A percentile compares a stretch with the other conserved stretches of the same genome.
Evolutionary conservation across 805 yeast species (phyloP).

Genomic region (Alloascoidea hylecoeti): DNA sequence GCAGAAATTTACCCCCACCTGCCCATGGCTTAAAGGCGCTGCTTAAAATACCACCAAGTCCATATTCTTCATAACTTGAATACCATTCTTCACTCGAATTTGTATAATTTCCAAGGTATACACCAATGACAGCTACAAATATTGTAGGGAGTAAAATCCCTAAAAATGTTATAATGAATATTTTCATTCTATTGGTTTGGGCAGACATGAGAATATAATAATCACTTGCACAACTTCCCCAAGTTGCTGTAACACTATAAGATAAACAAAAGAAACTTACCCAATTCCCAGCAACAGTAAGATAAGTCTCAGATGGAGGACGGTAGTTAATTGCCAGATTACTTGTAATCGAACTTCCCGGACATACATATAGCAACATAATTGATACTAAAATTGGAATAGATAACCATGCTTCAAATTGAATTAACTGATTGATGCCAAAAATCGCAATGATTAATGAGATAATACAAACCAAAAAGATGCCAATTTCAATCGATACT

Average conservation of each 20-base stretch:
- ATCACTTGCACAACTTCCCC: slow-evolving; percentile 84
- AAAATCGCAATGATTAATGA: slow-evolving; percentile 58
- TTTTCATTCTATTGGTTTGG: slow-evolving; percentile 35
- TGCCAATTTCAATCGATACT: slow-evolving; percentile 63
- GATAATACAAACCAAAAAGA: slow-evolving; percentile 49
- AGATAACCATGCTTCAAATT: slow-evolving; percentile 54
- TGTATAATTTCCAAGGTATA: slow-evolving; percentile 58
- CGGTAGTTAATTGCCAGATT: slow-evolving; percentile 13
- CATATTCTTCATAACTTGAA: slow-evolving; percentile 36
- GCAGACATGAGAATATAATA: slow-evolving; percentile 76
- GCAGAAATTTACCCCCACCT: slow-evolving; percentile 65
- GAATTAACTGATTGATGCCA: slow-evolving; percentile 61
- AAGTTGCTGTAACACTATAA: slow-evolving; percentile 72
- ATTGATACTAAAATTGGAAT: slow-evolving; percentile 59
- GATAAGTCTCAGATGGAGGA: slow-evolving; percentile 20
- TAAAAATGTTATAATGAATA: slow-evolving; percentile 48
- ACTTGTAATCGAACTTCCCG: slow-evolving; percentile 14
- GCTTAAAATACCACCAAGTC: slow-evolving; percentile 65
- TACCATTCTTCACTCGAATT: slow-evolving; percentile 40
- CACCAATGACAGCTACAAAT: slow-evolving; percentile 63
- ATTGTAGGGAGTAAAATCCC: slow-evolving; percentile 60
- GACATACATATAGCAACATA: slow-evolving; percentile 43
- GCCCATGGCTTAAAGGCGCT: slow-evolving; percentile 58
- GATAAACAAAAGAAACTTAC: slow-evolving; percentile 58
- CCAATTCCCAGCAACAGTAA: slow-evolving; percentile 50